phyloP scores from a whole-genome alignment of 2,329 filamentous ascomycete genomes.

The Calonectria ilicicola region DNA sequence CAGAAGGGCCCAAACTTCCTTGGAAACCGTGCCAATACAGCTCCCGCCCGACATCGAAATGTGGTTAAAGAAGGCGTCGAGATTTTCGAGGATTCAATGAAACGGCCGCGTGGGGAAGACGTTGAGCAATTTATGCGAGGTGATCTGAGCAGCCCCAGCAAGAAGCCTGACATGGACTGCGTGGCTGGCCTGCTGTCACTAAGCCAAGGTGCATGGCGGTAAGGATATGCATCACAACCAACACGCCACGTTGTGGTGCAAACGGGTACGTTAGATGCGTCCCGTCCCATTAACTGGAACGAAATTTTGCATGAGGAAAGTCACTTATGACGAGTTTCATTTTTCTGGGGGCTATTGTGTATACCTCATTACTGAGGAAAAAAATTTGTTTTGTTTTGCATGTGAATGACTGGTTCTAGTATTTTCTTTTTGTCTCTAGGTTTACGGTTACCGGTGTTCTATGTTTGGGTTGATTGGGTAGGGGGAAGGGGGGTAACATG shows the following conservation, averaged over 20 bases:
- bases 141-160: constrained; percentile 74
- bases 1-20: constrained; percentile 49
- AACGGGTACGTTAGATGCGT: not conserved
- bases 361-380: constrained; percentile 25
- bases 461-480: constrained; percentile 27
- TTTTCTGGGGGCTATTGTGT: constrained; percentile 27
- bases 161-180: constrained; percentile 86
- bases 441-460: constrained; percentile 32
- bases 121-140: constrained; percentile 80
- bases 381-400: constrained; percentile 25
- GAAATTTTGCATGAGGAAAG: constrained; percentile 26
- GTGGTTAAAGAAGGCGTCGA: constrained; percentile 51
- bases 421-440: constrained; percentile 23
- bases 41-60: constrained; percentile 50
- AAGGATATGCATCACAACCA: constrained; percentile 4
- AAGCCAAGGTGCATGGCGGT: constrained; percentile 92
- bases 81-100: constrained; percentile 66
- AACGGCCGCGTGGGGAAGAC: constrained; percentile 62
- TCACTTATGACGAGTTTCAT: constrained; percentile 23
- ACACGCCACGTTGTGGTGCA: constrained; percentile 15
- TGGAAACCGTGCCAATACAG: constrained; percentile 55
- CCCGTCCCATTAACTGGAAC: constrained; percentile 19
- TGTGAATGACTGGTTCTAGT: constrained; percentile 30
- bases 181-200: constrained; percentile 89
- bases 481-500: constrained; percentile 16